Base-by-base conservation (phyloP, 2,329 filamentous ascomycete species). In the Malbranchea zuffiana region DNA sequence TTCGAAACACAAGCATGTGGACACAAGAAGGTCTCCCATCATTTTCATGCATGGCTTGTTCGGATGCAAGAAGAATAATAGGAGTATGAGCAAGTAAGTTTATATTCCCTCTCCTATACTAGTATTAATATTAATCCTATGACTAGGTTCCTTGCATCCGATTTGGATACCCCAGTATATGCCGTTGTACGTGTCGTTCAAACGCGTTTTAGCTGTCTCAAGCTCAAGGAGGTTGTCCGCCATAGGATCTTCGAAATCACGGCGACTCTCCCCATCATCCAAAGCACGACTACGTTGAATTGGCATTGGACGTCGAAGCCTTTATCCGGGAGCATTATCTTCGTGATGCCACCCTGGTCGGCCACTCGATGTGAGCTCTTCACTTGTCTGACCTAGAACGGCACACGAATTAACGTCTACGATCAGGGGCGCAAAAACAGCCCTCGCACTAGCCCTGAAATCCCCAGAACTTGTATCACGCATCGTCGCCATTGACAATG, bases 401-500 rank as follows among this genome's bases (percentile, higher is more conserved):
- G 11, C 7, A 3, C 8, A 26, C 12, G 18, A 11, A 26, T 12
- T 11, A 11, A 4, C 27, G 12, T 18, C 29, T 17, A 18, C n/a
- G 8, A 33, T 10, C 25, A 40, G 37, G 37, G 37, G 37, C 6
- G 37, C 37, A 1, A 51, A 51, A 44, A 44, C 47, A 3, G 48
- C 48, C 2, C 37, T 51, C 18, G 43, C 43, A 3, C 42, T 51
- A 7, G 44, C 48, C 13, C 35, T 51, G 16, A 42, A 47, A 7
- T 43, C 43, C 2, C 45, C 48, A 5, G 34, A 44, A 10, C 32
- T 49, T 3, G 29, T 51, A 6, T 45, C 43, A 7, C 32, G 44
- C 15, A 38, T 51, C 12, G 34, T 51, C 15, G 48, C 48, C n/a
- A 40, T 51, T 20, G 48, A 51, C 17, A 51, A 51, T 32, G 35